Conservation (phyloP, 2,329 filamentous ascomycete genomes). For the Scortechinia acanthostroma region DNA sequence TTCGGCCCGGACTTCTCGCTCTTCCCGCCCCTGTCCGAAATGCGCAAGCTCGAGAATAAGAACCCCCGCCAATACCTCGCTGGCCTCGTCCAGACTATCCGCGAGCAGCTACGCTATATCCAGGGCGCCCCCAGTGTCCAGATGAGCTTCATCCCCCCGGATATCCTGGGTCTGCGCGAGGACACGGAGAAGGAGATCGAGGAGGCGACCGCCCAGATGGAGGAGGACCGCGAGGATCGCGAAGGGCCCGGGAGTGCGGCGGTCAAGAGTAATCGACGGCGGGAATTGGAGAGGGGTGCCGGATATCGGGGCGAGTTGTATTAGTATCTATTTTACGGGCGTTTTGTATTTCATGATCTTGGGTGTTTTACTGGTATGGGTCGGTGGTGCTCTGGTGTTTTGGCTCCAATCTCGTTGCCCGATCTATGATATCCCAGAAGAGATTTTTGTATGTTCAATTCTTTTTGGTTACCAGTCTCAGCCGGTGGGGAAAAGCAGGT, state of each 20-base stretch:
- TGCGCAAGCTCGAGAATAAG: neutral
- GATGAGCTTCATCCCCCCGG: slow-evolving; percentile 1
- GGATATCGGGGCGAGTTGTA: slow-evolving; percentile 1
- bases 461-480: too few relatives aligned
- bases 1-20: slow-evolving; percentile 76
- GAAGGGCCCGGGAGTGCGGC: neutral
- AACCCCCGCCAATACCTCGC: neutral
- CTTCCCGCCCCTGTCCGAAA: slow-evolving; percentile 45
- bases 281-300: neutral
- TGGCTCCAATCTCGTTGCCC: too few relatives aligned
- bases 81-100: neutral
- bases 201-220: neutral
- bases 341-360: too few relatives aligned
- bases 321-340: too few relatives aligned
- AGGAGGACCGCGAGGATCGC: neutral
- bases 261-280: neutral
- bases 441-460: too few relatives aligned
- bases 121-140: neutral
- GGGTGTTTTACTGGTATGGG: too few relatives aligned
- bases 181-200: slow-evolving; percentile 1
- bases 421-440: too few relatives aligned
- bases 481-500: too few relatives aligned
- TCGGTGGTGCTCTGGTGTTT: too few relatives aligned
- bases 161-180: neutral
- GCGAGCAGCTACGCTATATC: neutral